These are phyloP conservation scores for Boletus sp. DNA, from an alignment of 768 basidiomycete species.

Conservation along the genomic window DNA sequence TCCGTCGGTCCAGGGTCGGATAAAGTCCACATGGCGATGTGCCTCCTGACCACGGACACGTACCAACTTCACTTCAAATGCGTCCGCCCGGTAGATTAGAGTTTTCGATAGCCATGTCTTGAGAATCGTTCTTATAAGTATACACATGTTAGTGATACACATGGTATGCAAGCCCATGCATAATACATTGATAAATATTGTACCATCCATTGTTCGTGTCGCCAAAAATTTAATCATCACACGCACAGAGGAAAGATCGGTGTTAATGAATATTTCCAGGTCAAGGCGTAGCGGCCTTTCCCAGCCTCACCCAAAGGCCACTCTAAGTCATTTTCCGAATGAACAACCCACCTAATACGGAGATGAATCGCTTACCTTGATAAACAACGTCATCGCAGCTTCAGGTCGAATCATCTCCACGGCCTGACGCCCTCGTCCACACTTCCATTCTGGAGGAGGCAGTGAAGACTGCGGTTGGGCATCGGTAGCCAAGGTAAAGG, in stretches of 20 bases:
- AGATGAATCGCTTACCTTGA: conserved; percentile 48
- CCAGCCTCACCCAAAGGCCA: conserved; percentile 56
- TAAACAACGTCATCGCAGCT: conserved; percentile 59
- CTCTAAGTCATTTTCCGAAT: conserved; percentile 36
- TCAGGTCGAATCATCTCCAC: conserved; percentile 61
- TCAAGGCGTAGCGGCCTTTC: conserved; percentile 23
- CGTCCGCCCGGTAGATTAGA: background rate
- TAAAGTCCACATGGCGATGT: background rate
- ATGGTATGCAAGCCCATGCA: conserved; percentile 3
- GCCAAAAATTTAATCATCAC: background rate
- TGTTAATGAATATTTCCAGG: background rate
- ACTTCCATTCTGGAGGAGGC: conserved; percentile 57
- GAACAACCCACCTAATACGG: conserved; percentile 1
- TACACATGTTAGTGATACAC: conserved; percentile 5
- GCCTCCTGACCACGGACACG: background rate
- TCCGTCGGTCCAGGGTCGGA: conserved; percentile 14
- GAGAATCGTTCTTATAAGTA: background rate
- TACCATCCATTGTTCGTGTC: background rate
- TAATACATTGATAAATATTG: conserved; percentile 17
- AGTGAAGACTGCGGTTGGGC: conserved; percentile 59
- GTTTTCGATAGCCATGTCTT: background rate
- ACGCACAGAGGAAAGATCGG: background rate
- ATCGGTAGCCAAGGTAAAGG: conserved; percentile 57
- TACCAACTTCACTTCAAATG: background rate
- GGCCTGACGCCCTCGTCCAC: conserved; percentile 42